Base-by-base conservation (phyloP, 192 early-diverging fungal genomes). In the Pilobolus umbonatus region DNA sequence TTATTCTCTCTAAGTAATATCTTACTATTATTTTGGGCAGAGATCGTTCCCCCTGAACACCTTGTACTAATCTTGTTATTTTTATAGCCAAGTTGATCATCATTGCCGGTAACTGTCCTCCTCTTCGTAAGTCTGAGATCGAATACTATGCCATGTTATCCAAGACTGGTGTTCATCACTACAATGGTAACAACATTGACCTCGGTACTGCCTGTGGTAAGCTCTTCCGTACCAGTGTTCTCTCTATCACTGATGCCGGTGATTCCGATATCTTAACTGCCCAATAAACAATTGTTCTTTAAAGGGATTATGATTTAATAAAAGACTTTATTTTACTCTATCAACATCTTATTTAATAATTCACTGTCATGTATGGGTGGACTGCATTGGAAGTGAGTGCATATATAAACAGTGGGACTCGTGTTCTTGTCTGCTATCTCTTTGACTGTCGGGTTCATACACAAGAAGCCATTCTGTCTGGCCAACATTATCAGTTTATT, bases 121-220 rank as follows among this genome's bases (percentile, higher is more conserved):
- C 95, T 75, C 89, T 99, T 76, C 88, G 97, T 81, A 99, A 98
- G 89, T 92, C 91, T 57, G 97, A 99, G 87, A 89, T 99, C 70
- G 95, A 99, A 85, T 99, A 99, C 93, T 99, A 99, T 86, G 97
- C 97, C 77, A 99, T 99, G 97, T 86, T 99, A 64, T 92, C 94
- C 84, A 99, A 99, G 89, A 98, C 96, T 73, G 85, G 85, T 84
- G 96, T 99, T 72, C 96, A 99, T 88, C 96, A 99, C 95, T 95
- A 93, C 88, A 77, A 80, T 73, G 96, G 96, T 73, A 95, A 93
- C 88, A 99, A 99, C 91, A 91, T 96, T 71, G 94, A 94, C 68
- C 88, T 99, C 67, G 97, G 97, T 73, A 98, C 95, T 69, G 97
- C 97, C 68, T 99, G 97, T 82, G 94, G 97, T 88, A 96, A 95